Percentiles rank a stretch among this genome's conserved stretches.
These are phyloP conservation scores for Smithsoniella earleae DNA, from an alignment of 163 green algal species.

Conservation along the genomic window DNA sequence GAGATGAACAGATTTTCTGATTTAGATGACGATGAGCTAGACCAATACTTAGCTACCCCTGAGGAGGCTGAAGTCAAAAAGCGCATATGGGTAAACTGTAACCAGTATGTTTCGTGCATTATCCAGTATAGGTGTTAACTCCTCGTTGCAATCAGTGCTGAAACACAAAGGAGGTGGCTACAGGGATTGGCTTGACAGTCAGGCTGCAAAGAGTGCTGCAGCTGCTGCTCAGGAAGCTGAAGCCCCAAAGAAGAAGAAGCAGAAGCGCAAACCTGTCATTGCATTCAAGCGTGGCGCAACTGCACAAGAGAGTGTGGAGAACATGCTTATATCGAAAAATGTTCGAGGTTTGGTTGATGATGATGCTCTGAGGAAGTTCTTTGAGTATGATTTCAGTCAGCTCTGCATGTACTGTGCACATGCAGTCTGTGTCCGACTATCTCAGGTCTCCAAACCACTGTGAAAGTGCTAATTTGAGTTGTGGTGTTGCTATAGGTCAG, in stretches of 20 bases:
- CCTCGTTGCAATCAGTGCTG: no score
- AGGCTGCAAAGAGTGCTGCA: slow-evolving; percentile 5
- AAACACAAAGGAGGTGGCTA: no score
- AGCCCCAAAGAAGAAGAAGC: not conserved
- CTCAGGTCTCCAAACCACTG: no score
- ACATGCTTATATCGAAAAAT: slow-evolving; percentile 19
- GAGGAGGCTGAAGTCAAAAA: not conserved
- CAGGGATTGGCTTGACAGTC: slow-evolving; percentile 5
- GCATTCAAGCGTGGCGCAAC: slow-evolving; percentile 15
- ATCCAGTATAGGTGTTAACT: no score
- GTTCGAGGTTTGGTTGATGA: not conserved
- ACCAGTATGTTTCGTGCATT: not conserved
- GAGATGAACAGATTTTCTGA: not conserved
- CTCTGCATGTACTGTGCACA: no score
- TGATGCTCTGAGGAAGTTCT: not conserved
- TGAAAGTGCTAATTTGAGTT: no score
- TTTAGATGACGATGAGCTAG: slow-evolving; percentile 22
- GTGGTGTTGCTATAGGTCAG: no score
- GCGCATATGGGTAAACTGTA: not conserved
- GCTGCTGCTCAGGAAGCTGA: not conserved
- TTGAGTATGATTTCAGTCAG: not conserved
- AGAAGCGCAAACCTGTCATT: not conserved
- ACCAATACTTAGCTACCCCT: not conserved
- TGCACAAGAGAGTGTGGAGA: slow-evolving; percentile 25
- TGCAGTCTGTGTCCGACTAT: no score